Base-by-base conservation (phyloP, 2,329 filamentous ascomycete species). In the Aspergillus quadrilineatus region DNA sequence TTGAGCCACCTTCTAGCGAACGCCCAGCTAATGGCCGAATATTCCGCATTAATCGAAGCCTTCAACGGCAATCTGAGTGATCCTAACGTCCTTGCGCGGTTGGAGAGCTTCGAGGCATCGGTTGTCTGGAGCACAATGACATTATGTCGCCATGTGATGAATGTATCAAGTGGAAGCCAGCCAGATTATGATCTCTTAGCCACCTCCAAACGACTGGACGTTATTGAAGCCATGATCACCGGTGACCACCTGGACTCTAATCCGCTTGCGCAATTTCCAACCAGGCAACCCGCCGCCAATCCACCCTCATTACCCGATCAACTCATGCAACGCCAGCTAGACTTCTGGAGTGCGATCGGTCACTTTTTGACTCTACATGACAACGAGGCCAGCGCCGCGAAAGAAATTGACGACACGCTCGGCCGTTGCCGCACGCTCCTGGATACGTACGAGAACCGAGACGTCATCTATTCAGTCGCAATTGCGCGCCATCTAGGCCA, bases 381-480 rank as follows among this genome's bases (percentile, higher is more conserved):
- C 57, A 81, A 86, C 37, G 77, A 82, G 47, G 76, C 82, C 5
- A 73, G 74, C 57, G 72, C 67, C 56, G 77, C 75, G 56, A 84
- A 81, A 64, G 79, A 82, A 53, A 83, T 90, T 36, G 87, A 92
- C 52, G 82, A 85, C 28, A 82, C 85, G 1, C 77, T 96, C 30
- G 74, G 73, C 4, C 81, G 81, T 50, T 84, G 91, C 72, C 86
- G 90, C 32, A 82, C 82, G 55, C 80, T 93, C 22, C 80, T 96
- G 10, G 89, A 91, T 63, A 88, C 88, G 47, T 84, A 88, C 26
- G 92, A 97, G 75, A 94, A 93, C 67, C 86, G 92, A 52, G 92
- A 97, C 70, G 88, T 96, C 15, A 84, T 97, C 55, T 96, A 96
- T 74, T 94, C 90, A 0, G 88, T 96, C 62, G 90, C 89, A 7